Base-by-base conservation (phyloP, 2,329 filamentous ascomycete species). In the Paecilomyces formosus region DNA sequence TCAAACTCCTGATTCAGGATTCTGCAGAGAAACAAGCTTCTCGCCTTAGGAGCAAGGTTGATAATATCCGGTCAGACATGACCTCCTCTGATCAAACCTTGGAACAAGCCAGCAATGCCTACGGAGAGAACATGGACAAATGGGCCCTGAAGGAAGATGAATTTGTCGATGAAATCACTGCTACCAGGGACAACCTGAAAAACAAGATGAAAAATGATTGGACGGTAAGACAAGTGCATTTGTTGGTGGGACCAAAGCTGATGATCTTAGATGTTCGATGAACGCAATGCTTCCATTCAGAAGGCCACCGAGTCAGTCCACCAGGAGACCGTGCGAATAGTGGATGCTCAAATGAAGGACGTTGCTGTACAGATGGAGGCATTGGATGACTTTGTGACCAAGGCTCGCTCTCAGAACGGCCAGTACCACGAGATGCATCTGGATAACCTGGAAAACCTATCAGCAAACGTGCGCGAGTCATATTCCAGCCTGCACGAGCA, bases 331-430 rank as follows among this genome's bases (percentile, higher is more conserved):
- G 85, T 96, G 30, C 87, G 88, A 6, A 93, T 95, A 59, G 92
- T 97, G 12, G 89, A 93, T 68, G 87, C 89, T 58, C 94, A 99
- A 75, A 89, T 95, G 77, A 82, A 84, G 58, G 90, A 96, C 64
- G 88, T 99, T 69, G 88, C 89, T 61, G 83, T 81, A n/a, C 91
- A 97, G 73, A 92, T 99, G 84, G 85, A 87, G 58, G 89, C 90
- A 1, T 82, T 99, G 7, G 93, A 97, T 67, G 90, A 93, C 64
- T 96, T 97, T 66, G 91, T 97, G 45, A 83, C 87, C 31, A 86
- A 89, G 31, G 92, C 95, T 55, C 85, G 88, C 60, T 84, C 84
- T 1, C 88, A 95, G 67, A 97, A 96, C 71, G 85, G 88, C 30
- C 79, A 81, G 18, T 91, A 96, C 69, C 88, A 94, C 70, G 81